Evolutionary conservation across 108 stramenopile genomes (phyloP), one percentile per base, ranked within the genome.

Genomic region (Cylindrotheca closterium): DNA sequence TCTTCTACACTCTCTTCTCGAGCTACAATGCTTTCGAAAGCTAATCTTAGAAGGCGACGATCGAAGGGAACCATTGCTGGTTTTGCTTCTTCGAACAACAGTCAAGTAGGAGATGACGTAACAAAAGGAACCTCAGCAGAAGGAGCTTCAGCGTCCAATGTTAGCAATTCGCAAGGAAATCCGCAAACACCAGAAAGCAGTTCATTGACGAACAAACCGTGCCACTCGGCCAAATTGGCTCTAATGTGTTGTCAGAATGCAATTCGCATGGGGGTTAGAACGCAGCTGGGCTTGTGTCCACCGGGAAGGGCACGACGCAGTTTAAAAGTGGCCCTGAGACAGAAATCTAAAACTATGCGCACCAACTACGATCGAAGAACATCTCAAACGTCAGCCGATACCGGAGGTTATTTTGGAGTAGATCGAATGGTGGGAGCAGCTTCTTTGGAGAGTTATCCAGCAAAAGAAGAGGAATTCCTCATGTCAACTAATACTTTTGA

Each of bases 211-310:
- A 15, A 47, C 25, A 83, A 81, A 51, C 82, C 85, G 4, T 79
- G 79, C 67, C 81, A 86, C 68, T 71, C 78, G 3, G 77, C 78
- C 15, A 58, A 70, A 10, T 49, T 93, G n/a, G 79, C 78, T 0
- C 57, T 88, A 19, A 49, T 86, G 37, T 83, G 83, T 50, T 68
- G 77, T 45, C 79, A 87, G 54, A 86, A 90, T 68, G 87, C 89
- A 1, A 70, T 90, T 21, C 55, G 74, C n/a, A 74, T 87, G 77
- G 84, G 87, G 18, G 81, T 76, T 0, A 32, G 83, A 4, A 89
- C 92, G 33, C 87, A 88, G 53, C 75, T 89, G n/a, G 69, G 48
- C 8, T 56, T 93, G 15, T 87, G 85, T 72, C 89, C 91, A 12
- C 87, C 83, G 23, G 87, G 86, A 23, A 70, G 75, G 53, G 83